phyloP scores from a whole-genome alignment of 2,329 filamentous ascomycete species.

The Penicillium verrucosum region DNA sequence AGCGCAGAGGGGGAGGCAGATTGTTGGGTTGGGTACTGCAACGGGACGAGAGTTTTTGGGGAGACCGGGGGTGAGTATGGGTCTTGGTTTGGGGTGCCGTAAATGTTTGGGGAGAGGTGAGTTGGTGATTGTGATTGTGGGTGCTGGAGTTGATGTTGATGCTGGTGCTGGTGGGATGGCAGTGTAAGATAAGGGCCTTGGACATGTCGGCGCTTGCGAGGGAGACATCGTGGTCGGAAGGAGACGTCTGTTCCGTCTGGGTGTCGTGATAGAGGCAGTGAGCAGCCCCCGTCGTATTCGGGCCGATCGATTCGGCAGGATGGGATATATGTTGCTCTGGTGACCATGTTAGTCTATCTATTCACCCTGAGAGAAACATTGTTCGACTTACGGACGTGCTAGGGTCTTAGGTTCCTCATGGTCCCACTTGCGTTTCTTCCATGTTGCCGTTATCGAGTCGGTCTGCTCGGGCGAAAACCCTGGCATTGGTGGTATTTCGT shows the following conservation, averaged over 20 bases:
- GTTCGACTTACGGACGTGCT: conserved; percentile 18
- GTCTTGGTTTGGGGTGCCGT: conserved; percentile 12
- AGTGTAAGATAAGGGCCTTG: conserved; percentile 20
- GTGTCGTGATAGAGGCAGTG: conserved; percentile 16
- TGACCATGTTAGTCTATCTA: background rate
- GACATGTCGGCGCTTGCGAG: conserved; percentile 26
- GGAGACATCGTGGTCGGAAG: conserved; percentile 23
- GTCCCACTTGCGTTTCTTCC: conserved; percentile 26
- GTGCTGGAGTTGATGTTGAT: background rate
- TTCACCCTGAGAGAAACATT: background rate
- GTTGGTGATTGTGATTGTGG: conserved; percentile 11
- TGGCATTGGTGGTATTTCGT: conserved; percentile 13
- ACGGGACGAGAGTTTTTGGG: conserved; percentile 28
- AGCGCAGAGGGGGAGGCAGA: conserved; percentile 30
- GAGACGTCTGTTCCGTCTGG: conserved; percentile 16
- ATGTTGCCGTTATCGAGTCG: conserved; percentile 14
- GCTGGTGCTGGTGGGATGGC: conserved; percentile 1
- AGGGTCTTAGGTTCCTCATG: conserved; percentile 18
- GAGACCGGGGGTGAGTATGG: conserved; percentile 27
- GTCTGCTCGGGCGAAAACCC: conserved; percentile 16
- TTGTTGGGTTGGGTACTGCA: conserved; percentile 16
- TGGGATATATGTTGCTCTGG: conserved; percentile 17
- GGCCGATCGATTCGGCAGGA: conserved; percentile 13
- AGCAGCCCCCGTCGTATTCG: conserved; percentile 10
- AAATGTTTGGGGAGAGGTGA: conserved; percentile 24